Evolutionary conservation across 805 yeast genomes (phyloP).

Genomic region (Maudiozyma bulderi): DNA sequence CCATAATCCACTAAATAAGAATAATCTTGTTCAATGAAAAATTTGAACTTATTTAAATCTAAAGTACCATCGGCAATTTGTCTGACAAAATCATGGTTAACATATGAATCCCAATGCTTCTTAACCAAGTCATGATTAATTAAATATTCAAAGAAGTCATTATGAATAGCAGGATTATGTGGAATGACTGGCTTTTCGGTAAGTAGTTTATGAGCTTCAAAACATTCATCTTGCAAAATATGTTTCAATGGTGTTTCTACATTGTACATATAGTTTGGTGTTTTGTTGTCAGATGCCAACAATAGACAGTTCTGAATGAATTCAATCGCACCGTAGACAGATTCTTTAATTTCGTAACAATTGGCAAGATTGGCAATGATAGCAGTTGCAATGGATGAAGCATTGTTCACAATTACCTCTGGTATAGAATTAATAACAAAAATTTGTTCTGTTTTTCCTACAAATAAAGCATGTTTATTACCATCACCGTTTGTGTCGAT

Average conservation of each 20-base stretch:
- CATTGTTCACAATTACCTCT: slow-evolving; percentile 33
- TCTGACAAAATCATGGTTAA: slow-evolving; percentile 51
- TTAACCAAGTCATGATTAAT: slow-evolving; percentile 45
- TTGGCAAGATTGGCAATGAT: slow-evolving; percentile 62
- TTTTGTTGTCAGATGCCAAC: slow-evolving; percentile 47
- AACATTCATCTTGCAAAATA: slow-evolving; percentile 27
- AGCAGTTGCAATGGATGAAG: slow-evolving; percentile 65
- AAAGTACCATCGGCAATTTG: slow-evolving; percentile 45
- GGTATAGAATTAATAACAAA: background rate
- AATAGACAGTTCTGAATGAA: slow-evolving; percentile 39
- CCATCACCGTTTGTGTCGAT: background rate
- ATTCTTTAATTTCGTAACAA: slow-evolving; percentile 33
- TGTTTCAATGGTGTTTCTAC: slow-evolving; percentile 27
- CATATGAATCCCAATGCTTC: slow-evolving; percentile 48
- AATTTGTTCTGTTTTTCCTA: background rate
- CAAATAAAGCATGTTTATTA: background rate
- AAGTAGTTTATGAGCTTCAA: slow-evolving; percentile 10
- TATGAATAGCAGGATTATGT: slow-evolving; percentile 1
- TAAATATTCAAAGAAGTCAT: slow-evolving; percentile 40
- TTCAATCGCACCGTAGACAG: slow-evolving; percentile 47
- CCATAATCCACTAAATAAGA: slow-evolving; percentile 59
- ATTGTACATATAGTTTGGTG: slow-evolving; percentile 55
- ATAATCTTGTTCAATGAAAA: slow-evolving; percentile 51
- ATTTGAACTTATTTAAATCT: slow-evolving; percentile 39
- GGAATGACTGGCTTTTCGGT: slow-evolving; percentile 7